Base-by-base conservation (phyloP, 371 early-diverging fungal genomes). In the Apophysomyces elegans region DNA sequence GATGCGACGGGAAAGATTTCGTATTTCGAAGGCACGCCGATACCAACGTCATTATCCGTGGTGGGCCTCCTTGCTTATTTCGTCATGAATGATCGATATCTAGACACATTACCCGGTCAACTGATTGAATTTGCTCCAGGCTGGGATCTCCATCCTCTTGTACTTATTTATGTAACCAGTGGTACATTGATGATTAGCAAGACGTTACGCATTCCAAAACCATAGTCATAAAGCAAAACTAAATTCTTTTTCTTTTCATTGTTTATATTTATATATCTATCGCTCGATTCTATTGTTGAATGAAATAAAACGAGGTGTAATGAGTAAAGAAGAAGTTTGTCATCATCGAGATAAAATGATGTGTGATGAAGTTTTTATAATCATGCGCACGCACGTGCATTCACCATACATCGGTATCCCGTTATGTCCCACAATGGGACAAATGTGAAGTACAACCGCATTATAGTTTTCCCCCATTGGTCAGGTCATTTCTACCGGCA, bases 1-100 rank as follows among this genome's bases (percentile, higher is more conserved):
- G 94, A 94, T 65, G 71, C 65, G 4, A 77, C 79, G 5, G 95
- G 95, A 57, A 95, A 95, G 66, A 84, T 94, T 43, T 66, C 78
- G 16, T 91, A 90, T 69, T 96, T 94, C 81, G 95, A 96, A 75
- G 96, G 96, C 61, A 94, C 95, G 2, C 96, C 96, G 13, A 95
- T 96, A 37, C 96, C 95, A 1, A 90, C 93, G 0, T 87, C 91
- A 5, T 74, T 93, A 46, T 72, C 83, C 2, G 67, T 93, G 38
- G 92, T 95, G 5, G 89, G 74, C 16, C 56, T 92, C 8, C 67
- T 93, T 21, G 91, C 92, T 5, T 95, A 91, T 63, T 79, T 92
- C 45, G 77, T 88, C 4, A 70, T 75, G 38, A 61, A 76, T 38
- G 59, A 88, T 80, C 58, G 79, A 74, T 78, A 83, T 86, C 64